A percentile compares a stretch with the other conserved stretches of the same genome.
Evolutionary conservation across 2,329 filamentous ascomycete genomes (phyloP).

Genomic region (Xylaria hypoxylon): DNA sequence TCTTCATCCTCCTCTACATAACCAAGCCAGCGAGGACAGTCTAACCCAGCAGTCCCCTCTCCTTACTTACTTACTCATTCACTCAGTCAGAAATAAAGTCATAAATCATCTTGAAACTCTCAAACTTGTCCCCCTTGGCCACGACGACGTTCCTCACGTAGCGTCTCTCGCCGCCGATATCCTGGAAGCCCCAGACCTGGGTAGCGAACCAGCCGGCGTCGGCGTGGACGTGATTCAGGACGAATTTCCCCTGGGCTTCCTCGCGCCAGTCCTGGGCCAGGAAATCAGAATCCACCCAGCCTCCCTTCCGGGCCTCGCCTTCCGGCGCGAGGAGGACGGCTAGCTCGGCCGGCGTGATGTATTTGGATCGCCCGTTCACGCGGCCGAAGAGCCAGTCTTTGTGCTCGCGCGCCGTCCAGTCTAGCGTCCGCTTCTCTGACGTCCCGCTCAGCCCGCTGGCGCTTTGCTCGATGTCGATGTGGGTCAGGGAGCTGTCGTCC

Average conservation of each 20-base stretch:
- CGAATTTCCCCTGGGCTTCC: constrained; percentile 68
- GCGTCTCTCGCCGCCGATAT: constrained; percentile 62
- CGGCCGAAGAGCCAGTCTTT: constrained; percentile 83
- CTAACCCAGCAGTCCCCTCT: too few species aligned
- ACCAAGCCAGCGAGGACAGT: too few species aligned
- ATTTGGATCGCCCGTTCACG: constrained; percentile 70
- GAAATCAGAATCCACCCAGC: constrained; percentile 66
- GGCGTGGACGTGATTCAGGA: constrained; percentile 71
- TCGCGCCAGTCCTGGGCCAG: constrained; percentile 70
- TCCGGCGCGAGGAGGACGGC: constrained; percentile 68
- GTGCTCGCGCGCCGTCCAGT: constrained; percentile 70
- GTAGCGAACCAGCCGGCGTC: constrained; percentile 65
- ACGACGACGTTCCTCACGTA: constrained; percentile 66
- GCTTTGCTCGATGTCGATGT: constrained; percentile 79
- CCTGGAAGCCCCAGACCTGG: constrained; percentile 72
- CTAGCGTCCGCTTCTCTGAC: constrained; percentile 65
- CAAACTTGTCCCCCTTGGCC: constrained; percentile 58
- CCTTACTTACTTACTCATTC: neutral
- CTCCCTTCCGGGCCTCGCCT: constrained; percentile 64
- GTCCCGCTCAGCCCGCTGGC: constrained; percentile 78
- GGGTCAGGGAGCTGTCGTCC: constrained; percentile 59
- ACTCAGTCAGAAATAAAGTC: constrained; percentile 56
- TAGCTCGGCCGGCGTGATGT: constrained; percentile 64
- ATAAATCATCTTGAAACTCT: constrained; percentile 66
- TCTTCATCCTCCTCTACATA: neutral